Base-by-base conservation (phyloP, 2,329 filamentous ascomycete genomes). In the Nakataea oryzae region DNA sequence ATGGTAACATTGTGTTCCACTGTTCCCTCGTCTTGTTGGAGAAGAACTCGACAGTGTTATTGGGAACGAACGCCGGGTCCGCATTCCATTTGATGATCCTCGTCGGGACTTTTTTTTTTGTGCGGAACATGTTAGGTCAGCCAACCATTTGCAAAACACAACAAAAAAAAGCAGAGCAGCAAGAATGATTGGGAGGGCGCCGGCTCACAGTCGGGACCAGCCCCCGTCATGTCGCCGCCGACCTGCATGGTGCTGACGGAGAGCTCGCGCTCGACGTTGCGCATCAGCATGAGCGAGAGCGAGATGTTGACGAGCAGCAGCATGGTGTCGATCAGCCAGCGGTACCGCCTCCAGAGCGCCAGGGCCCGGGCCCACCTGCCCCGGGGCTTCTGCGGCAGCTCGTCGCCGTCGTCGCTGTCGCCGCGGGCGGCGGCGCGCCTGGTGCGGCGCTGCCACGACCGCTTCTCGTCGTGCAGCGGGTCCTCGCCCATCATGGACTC, bases 1-100 rank as follows among this genome's bases (percentile, higher is more conserved):
- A 66, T 6, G 76, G 76, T 72, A 78, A 71, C 12, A 78, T 60
- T 8, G 72, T 70, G 60, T 74, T 76, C 76, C 76, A 77, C 57
- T 67, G 70, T 6, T 66, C 69, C 32, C 76, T 64, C 0, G 74
- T 71, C 41, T 74, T 65, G n/a, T 75, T 67, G 28, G 67, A 69
- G 58, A 75, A 75, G 64, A 76, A 77, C n/a, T 74, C 73, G 11
- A 72, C 69, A 3, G 72, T 71, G 57, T 74, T 71, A 14, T 73
- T 71, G 3, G 76, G 75, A 26, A 74, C 74, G 62, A 75, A 76
- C 5, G 74, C 71, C 57, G 71, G 66, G 62, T 78, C 74, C 14
- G 71, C 69, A 2, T 72, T 70, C 62, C 74, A 78, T 28, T 73
- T 76, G 54, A 71, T 70, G 56, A 77, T 70, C 60, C 70, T 70